Percentiles rank a stretch among this genome's conserved stretches.
These are phyloP conservation scores for Miscanthus sacchariflorus DNA, from an alignment of 202 grass and related monocot species.

Conservation along the genomic window DNA sequence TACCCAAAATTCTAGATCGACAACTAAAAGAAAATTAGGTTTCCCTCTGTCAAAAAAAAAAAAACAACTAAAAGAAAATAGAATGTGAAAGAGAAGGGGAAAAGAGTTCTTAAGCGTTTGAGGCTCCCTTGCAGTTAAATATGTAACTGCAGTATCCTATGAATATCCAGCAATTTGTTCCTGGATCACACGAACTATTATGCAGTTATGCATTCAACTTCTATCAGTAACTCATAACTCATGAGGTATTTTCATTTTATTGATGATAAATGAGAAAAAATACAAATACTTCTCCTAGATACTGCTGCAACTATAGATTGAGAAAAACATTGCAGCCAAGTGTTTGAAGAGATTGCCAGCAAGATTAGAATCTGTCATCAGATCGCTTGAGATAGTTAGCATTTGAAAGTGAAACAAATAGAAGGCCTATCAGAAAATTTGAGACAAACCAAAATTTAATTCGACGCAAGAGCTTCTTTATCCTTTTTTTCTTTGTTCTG, in stretches of 20 bases:
- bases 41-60: too few species aligned
- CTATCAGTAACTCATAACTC: neutral
- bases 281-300: neutral
- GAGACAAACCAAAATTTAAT: neutral
- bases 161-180: neutral
- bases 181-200: neutral
- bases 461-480: neutral
- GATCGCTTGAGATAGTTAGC: too few species aligned
- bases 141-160: neutral
- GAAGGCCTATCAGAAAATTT: too few species aligned
- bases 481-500: neutral
- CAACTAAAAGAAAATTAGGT: neutral
- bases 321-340: neutral
- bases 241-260: neutral
- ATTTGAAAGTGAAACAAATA: too few species aligned
- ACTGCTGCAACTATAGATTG: neutral
- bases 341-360: conserved; percentile 1
- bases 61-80: neutral
- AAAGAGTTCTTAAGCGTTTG: neutral
- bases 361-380: too few species aligned
- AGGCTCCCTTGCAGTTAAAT: neutral
- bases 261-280: conserved; percentile 15
- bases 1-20: neutral
- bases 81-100: neutral
- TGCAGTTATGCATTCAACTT: conserved; percentile 26